Evolutionary conservation across 257 asterid species (phyloP), one percentile per base, ranked within the genome.

Genomic region (Capsicum pubescens): DNA sequence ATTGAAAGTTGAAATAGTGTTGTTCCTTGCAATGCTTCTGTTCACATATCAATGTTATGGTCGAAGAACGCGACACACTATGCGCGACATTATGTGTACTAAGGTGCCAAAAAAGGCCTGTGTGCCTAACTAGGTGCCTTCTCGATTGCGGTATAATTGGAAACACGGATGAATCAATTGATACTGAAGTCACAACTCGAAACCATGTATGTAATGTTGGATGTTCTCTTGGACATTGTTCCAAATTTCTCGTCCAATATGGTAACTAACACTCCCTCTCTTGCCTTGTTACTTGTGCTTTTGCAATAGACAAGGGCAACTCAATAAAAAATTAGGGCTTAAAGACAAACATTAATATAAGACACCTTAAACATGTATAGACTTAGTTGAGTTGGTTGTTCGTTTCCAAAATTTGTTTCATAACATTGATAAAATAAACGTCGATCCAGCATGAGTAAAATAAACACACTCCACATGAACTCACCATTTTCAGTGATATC

Each of bases 1-100:
- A 66, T 6, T 13, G n/a, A 66, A 66, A 66, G 10, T 66, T 66
- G 72, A 6, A 3, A 13, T 64, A 8, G 10, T 66, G 42, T 66
- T 66, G 72, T 66, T 66, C 6, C 19, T 66, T 35, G 72, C 72
- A 66, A 35, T 66, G 72, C 72, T 66, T 66, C 2, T 66, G n/a
- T 11, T 32, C 3, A 26, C 42, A 39, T 2, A 39, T 2, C 2
- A 39, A 39, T 58, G 19, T 21, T 3, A 58, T 58, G 61, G 61
- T 19, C 7, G 8, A 57, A 57, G 1, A 6, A 58, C 63, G 21
- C 16, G 26, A 58, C 9, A 3, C 21, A 1, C 8, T 57, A 57
- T 57, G 63, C 3, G 9, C 2, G 14, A 19, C 63, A 6, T 5
- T 16, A 4, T 58, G 63, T 7, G 9, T 2, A 58, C 7, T 58